phyloP scores from a whole-genome alignment of 176 grass and related monocot species.

The Cymbopogon citratus region DNA sequence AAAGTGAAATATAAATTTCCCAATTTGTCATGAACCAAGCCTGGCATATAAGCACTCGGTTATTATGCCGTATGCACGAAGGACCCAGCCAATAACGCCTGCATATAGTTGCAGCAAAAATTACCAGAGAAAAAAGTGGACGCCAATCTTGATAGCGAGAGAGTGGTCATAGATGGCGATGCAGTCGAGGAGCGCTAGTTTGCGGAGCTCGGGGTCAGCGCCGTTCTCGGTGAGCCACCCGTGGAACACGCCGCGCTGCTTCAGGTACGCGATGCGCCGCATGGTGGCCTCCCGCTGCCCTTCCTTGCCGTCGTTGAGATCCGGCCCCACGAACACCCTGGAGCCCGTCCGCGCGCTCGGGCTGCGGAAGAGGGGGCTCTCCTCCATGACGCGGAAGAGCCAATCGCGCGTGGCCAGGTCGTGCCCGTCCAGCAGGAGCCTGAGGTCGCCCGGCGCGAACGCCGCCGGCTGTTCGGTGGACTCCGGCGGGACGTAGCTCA shows the following conservation, averaged over 20 bases:
- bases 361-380: constrained; percentile 63
- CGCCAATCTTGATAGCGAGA: constrained; percentile 64
- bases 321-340: constrained; percentile 53
- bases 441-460: constrained; percentile 41
- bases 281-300: constrained; percentile 65
- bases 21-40: background rate
- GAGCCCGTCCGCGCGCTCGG: constrained; percentile 15
- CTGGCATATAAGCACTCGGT: background rate
- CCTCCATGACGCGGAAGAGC: constrained; percentile 62
- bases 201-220: constrained; percentile 34
- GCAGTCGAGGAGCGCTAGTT: constrained; percentile 56
- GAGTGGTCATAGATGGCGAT: constrained; percentile 73
- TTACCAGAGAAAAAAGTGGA: constrained; percentile 87
- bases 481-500: constrained; percentile 54
- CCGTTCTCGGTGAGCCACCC: constrained; percentile 62
- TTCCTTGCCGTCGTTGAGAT: constrained; percentile 68
- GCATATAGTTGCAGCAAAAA: background rate
- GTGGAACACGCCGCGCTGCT: constrained; percentile 48
- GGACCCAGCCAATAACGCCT: background rate
- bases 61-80: background rate
- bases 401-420: constrained; percentile 53
- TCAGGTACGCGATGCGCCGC: constrained; percentile 53
- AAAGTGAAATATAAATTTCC: background rate
- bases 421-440: constrained; percentile 57
- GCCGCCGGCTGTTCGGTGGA: constrained; percentile 31